A percentile compares a stretch with the other conserved stretches of the same genome.
These are phyloP conservation scores for Macrotyloma uniflorum DNA, from an alignment of 306 rosid genomes.

Conservation along the genomic window DNA sequence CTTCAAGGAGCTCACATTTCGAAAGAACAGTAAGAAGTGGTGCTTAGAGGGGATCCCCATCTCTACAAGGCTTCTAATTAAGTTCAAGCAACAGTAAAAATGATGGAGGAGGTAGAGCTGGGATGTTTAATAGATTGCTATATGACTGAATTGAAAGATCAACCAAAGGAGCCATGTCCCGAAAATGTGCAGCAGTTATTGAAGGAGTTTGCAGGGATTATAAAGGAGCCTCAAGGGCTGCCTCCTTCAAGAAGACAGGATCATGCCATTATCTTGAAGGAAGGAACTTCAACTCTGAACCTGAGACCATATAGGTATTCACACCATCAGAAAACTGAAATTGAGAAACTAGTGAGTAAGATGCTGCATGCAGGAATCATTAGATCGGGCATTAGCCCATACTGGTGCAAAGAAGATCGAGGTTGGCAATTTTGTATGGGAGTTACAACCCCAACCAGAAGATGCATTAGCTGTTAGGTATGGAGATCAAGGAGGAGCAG, in stretches of 20 bases:
- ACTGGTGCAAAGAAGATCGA: neutral
- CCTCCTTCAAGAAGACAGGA: neutral
- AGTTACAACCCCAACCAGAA: no score
- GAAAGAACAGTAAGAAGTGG: neutral
- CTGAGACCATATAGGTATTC: neutral
- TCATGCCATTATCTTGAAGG: neutral
- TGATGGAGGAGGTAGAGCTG: neutral
- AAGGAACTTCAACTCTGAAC: neutral
- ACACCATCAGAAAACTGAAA: neutral
- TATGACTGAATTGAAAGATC: neutral
- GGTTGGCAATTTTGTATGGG: neutral
- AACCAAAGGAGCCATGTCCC: neutral
- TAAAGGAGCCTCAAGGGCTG: neutral
- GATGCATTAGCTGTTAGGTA: no score
- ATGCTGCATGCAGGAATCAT: neutral
- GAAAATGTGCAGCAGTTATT: neutral
- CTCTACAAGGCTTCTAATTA: neutral
- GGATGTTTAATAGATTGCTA: neutral
- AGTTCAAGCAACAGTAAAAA: neutral
- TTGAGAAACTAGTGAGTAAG: neutral
- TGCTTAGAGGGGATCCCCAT: neutral
- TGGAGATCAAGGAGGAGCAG: no score
- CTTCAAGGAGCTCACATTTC: neutral
- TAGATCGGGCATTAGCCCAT: neutral
- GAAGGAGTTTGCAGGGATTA: neutral